Evolutionary conservation across 2,329 filamentous ascomycete species (phyloP), one percentile per base, ranked within the genome.

Genomic region (Fusarium sp.): DNA sequence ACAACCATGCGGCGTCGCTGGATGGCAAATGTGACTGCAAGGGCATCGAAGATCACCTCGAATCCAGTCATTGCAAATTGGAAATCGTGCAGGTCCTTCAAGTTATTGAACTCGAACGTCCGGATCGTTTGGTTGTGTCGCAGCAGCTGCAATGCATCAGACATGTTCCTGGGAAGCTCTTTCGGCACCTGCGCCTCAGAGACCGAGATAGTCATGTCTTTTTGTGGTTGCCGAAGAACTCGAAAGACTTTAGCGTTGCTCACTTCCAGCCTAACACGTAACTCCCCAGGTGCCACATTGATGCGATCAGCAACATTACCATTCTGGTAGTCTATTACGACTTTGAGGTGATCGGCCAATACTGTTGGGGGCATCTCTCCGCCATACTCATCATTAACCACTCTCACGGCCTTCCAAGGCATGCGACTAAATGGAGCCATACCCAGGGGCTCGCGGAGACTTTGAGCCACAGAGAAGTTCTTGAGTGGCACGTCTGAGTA

Each of bases 1-100:
- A 97, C 94, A 18, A 98, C 94, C 92, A 95, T 96, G 74, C 94
- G 90, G 55, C 94, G 90, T 36, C 95, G 91, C 4, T 95, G 91
- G 74, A 98, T 97, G 66, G 92, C 91, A 81, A 98, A 94, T 1
- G 90, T 91, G 13, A 88, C 86, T 11, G 94, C 94, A 59, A 93
- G 83, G 12, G 90, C 90, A 79, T 94, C 93, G 75, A 92, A 95
- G 13, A 93, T 83, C 22, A 98, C 94, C 32, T 87, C 86, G 81
- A 93, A 97, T 1, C 95, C 94, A 1, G 94, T 97, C 63, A 97
- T 85, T 6, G 94, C 93, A 55, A 87, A 86, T 80, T 98, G 90
- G 81, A 98, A 97, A 13, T 86, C 84, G 80, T 98, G 95, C 17
- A 98, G 85, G 75, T 95, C 91, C 81, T 84, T 83, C 55, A 92